Conservation (phyloP, 805 yeast species). For the Saturnispora sanitii region DNA sequence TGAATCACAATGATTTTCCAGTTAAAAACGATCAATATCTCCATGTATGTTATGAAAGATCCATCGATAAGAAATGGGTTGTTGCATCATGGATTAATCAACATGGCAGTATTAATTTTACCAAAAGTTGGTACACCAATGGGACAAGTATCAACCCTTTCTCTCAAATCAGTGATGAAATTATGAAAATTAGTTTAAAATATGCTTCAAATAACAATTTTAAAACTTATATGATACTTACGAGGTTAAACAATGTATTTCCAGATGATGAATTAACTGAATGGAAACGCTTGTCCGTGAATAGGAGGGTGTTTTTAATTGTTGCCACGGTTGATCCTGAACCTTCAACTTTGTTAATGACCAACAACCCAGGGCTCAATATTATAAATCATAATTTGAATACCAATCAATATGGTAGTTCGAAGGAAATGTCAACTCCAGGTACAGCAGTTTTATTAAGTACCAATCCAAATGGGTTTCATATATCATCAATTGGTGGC, state of each 20-base stretch:
- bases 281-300: constrained; percentile 65
- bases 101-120: constrained; percentile 46
- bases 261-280: constrained; percentile 77
- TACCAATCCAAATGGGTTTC: constrained; percentile 6
- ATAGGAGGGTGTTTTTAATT: constrained; percentile 46
- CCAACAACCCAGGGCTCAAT: constrained; percentile 15
- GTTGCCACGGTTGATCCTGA: constrained; percentile 59
- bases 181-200: constrained; percentile 49
- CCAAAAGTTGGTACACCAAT: constrained; percentile 52
- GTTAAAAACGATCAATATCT: constrained; percentile 63
- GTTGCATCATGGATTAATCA: constrained; percentile 88
- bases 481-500: constrained; percentile 3
- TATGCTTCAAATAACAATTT: constrained; percentile 37
- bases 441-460: constrained; percentile 7
- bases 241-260: constrained; percentile 61
- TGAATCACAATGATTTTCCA: constrained; percentile 28
- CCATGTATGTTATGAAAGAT: constrained; percentile 79
- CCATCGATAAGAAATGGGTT: constrained; percentile 75
- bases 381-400: background rate
- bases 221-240: constrained; percentile 53
- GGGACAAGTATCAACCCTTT: constrained; percentile 30
- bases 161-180: constrained; percentile 52
- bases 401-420: constrained; percentile 18
- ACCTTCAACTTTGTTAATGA: constrained; percentile 35
- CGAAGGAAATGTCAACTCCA: constrained; percentile 18